Evolutionary conservation across 169 alveolate species (phyloP), one percentile per base, ranked within the genome.

Genomic region (Cystoisospora suis): DNA sequence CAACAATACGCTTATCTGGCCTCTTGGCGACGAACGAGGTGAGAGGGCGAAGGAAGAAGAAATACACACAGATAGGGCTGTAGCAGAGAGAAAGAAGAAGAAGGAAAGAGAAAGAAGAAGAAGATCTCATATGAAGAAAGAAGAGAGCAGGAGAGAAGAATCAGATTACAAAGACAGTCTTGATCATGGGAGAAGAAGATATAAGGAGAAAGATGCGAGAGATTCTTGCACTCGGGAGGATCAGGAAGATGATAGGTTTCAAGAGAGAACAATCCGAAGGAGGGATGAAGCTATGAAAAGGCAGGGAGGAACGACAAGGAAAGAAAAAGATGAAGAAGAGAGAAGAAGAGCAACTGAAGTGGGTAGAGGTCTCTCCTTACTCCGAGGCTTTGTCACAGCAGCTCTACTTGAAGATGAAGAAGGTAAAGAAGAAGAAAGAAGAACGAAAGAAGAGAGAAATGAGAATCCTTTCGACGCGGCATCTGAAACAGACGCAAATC

Each of bases 331-430:
- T 44, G 61, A 20, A 49, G n/a, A 20, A 9, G 61, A 9, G 61
- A 49, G 61, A 49, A 49, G 61, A 49, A 20, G 61, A 9, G 61
- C 61, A 65, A 44, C 36, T n/a, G n/a, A n/a, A n/a, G n/a, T 23
- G n/a, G n/a, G 44, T 20, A 44, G 77, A 0, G 77, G 77, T 0
- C 34, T 65, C 15, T 65, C 77, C 7, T 44, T 65, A 9, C 40
- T 65, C 7, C 77, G 77, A 9, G 77, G 77, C 77, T 44, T 65
- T 20, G 77, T 65, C 77, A 65, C 77, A 65, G 77, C 77, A 5
- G 77, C 77, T 44, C 77, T 65, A 1, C 40, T 36, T 65, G 77
- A 65, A n/a, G 75, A 59, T 36, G 75, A 59, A 59, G 77, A 65
- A 6, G n/a, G 40, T 1, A 44, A 65, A 20, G n/a, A 44, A 2